phyloP scores from a whole-genome alignment of 441 rosid species.

The Euphorbia celastroides region DNA sequence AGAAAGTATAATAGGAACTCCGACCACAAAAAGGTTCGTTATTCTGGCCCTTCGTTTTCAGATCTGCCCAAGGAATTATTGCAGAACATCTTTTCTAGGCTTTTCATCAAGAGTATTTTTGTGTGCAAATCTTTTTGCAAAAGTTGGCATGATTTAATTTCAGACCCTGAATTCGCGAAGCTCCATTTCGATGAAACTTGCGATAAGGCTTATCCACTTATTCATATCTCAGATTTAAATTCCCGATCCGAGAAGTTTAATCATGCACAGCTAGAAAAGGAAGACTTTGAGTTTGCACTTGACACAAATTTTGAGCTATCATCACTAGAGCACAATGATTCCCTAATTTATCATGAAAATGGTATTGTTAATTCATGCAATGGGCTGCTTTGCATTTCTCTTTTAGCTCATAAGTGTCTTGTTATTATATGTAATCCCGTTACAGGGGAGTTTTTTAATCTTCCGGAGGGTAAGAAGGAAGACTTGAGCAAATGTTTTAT shows the following conservation, averaged over 20 bases:
- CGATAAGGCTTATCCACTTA: constrained; percentile 3
- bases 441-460: not conserved
- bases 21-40: not conserved
- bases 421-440: not conserved
- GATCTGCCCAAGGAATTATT: not conserved
- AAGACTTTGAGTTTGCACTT: not conserved
- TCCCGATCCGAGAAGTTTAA: not conserved
- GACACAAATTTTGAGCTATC: not conserved
- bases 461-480: not conserved
- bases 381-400: constrained; percentile 8
- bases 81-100: not conserved
- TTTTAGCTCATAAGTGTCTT: not conserved
- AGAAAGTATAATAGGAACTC: not conserved
- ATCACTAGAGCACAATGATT: no score
- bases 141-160: no score
- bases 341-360: not conserved
- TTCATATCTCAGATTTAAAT: not conserved
- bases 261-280: not conserved
- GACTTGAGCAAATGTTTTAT: not conserved
- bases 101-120: not conserved
- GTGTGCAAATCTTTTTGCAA: not conserved
- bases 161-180: constrained; percentile 10
- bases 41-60: not conserved
- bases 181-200: constrained; percentile 1
- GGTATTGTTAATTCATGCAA: constrained; percentile 1